A percentile compares a stretch with the other conserved stretches of the same genome.
phyloP scores from a whole-genome alignment of 1,139 yeast species.

The Yarrowia galli region DNA sequence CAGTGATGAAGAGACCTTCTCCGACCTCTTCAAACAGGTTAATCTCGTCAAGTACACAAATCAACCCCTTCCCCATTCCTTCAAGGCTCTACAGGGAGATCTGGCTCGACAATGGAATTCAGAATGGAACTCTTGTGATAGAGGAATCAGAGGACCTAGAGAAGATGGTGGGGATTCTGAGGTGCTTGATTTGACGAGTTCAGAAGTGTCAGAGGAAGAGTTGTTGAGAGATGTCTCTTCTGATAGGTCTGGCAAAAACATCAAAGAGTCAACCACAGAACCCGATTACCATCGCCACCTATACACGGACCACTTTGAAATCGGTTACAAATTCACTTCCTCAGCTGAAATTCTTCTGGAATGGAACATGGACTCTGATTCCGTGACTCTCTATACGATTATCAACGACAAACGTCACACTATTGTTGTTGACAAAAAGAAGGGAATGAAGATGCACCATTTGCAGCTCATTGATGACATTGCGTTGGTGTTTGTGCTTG shows the following conservation, averaged over 20 bases:
- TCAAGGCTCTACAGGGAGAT: constrained; percentile 4
- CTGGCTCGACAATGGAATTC: constrained; percentile 1
- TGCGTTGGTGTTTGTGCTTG: neutral
- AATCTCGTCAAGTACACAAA: neutral
- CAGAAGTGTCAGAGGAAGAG: no score
- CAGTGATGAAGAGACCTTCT: no score
- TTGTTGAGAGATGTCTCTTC: no score
- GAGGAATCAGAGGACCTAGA: neutral
- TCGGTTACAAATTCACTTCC: neutral
- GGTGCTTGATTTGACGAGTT: neutral
- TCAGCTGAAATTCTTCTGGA: neutral
- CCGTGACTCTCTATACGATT: neutral
- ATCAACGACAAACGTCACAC: neutral
- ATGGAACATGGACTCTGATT: neutral
- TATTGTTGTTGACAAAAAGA: neutral
- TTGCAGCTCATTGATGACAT: neutral
- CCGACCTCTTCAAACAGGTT: neutral
- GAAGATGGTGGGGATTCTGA: neutral
- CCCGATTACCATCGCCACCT: neutral
- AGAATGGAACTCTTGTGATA: neutral
- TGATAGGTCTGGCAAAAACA: no score
- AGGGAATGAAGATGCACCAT: neutral
- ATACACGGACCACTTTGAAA: neutral
- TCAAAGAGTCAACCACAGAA: no score
- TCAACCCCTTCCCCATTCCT: neutral